Evolutionary conservation across 371 early-diverging fungal species (phyloP), one percentile per base, ranked within the genome.

Genomic region (Mucor indicus): DNA sequence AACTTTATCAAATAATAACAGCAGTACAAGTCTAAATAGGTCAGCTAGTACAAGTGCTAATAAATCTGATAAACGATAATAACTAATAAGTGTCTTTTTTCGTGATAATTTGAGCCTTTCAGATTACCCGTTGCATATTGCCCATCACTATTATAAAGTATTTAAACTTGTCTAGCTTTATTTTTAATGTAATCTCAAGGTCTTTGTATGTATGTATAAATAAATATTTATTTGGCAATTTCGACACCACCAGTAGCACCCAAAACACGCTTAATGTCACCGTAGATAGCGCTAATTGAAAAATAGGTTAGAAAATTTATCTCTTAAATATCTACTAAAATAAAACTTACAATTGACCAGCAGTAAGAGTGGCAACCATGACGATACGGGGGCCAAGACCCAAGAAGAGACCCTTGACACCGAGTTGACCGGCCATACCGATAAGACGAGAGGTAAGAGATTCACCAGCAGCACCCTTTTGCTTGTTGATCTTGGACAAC

Each of bases 321-420:
- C n/a, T n/a, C n/a, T 3, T 4, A 40, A 1, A 29, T 36, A 31
- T n/a, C n/a, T n/a, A 11, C 35, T 33, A 33, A n/a, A n/a, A n/a
- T 31, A 30, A 30, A 21, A 57, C 57, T 53, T 64, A 53, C 57
- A 72, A 85, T 72, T 87, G 86, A 68, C 79, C 77, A 53, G 88
- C 82, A 50, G 86, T 86, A 53, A 86, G 75, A 42, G 86, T 75
- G 55, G 85, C 88, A 65, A 87, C 84, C 88, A 87, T 87, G 69
- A 87, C 80, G 70, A 84, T 76, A 82, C 88, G 84, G 45, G 85
- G 78, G 54, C 83, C 85, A 27, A 86, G 72, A 48, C 88, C 88
- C 48, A 80, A 57, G 76, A 83, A 86, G 31, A 83, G 75, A 53
- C 84, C 86, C 48, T 65, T 67, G 46, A 54, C 53, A 46, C 86